These are phyloP conservation scores for Trichoderma cornu-damae DNA, from an alignment of 2,329 filamentous ascomycete genomes.

Conservation along the genomic window DNA sequence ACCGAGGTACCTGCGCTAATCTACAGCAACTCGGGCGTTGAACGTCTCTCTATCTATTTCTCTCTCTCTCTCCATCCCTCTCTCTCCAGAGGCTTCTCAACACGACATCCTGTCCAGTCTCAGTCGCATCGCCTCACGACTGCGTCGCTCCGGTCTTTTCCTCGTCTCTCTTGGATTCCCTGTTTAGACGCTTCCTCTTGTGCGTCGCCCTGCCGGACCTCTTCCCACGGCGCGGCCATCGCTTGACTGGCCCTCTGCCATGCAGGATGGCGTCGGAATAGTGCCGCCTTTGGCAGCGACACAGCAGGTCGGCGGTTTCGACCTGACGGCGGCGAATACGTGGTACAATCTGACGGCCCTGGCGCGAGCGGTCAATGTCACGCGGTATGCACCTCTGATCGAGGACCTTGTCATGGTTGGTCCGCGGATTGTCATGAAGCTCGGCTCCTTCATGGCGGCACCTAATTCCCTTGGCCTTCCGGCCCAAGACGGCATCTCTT, in stretches of 20 bases:
- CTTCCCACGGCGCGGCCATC: conserved; percentile 12
- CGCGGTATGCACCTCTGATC: conserved; percentile 57
- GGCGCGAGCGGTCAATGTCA: conserved; percentile 54
- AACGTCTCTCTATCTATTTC: no score
- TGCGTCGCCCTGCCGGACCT: conserved; percentile 1
- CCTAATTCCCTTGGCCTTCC: conserved; percentile 57
- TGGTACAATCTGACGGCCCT: conserved; percentile 49
- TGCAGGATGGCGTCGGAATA: conserved; percentile 18
- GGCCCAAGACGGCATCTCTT: conserved; percentile 27
- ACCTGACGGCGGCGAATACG: conserved; percentile 7
- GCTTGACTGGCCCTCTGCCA: conserved; percentile 17
- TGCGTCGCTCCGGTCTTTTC: background rate
- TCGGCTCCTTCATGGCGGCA: conserved; percentile 58
- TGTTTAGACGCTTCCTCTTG: background rate
- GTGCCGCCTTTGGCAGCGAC: conserved; percentile 16
- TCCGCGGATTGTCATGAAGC: conserved; percentile 64
- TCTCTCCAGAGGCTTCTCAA: background rate
- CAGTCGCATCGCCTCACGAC: background rate
- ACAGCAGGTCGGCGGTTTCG: background rate
- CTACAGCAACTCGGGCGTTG: no score
- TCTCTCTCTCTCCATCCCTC: no score
- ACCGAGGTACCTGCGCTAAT: conserved; percentile 3
- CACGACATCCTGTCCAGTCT: background rate
- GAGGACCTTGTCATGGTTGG: conserved; percentile 65
- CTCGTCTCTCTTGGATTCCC: background rate